phyloP scores from a whole-genome alignment of 441 rosid species.

The Manihot esculenta region DNA sequence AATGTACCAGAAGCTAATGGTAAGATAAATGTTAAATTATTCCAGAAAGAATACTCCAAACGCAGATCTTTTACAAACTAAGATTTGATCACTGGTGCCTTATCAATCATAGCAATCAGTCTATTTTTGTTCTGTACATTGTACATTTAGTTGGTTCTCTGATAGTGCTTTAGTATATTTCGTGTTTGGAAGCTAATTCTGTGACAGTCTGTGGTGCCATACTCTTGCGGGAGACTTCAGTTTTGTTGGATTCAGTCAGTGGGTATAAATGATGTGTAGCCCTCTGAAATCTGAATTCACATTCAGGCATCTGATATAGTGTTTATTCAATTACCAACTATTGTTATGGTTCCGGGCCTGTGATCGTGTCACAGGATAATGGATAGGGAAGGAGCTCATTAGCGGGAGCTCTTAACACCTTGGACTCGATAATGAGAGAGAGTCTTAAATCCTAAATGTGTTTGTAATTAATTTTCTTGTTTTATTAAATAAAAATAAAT shows the following conservation, averaged over 20 bases:
- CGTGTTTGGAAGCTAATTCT: background rate
- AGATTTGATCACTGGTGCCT: constrained; percentile 1
- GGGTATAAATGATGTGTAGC: background rate
- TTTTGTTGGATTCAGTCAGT: background rate
- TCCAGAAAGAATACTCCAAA: constrained; percentile 14
- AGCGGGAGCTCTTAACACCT: too few species aligned
- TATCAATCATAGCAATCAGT: background rate
- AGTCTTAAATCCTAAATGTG: too few species aligned
- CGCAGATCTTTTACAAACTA: background rate
- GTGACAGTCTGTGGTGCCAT: background rate
- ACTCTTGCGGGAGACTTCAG: background rate
- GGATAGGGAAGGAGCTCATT: too few species aligned
- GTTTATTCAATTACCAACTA: background rate
- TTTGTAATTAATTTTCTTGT: too few species aligned
- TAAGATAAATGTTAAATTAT: constrained; percentile 37
- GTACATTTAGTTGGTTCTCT: background rate
- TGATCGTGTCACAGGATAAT: too few species aligned
- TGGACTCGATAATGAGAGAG: too few species aligned
- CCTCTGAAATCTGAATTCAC: background rate
- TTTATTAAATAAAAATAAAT: too few species aligned
- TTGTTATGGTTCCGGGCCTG: too few species aligned
- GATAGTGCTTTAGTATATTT: constrained; percentile 6
- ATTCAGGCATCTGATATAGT: background rate
- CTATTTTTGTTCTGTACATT: background rate
- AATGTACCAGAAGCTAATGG: constrained; percentile 94